Percentiles rank a stretch among this genome's conserved stretches.
Evolutionary conservation across 768 basidiomycete species (phyloP).

Genomic region (Gloeostereum incarnatum): DNA sequence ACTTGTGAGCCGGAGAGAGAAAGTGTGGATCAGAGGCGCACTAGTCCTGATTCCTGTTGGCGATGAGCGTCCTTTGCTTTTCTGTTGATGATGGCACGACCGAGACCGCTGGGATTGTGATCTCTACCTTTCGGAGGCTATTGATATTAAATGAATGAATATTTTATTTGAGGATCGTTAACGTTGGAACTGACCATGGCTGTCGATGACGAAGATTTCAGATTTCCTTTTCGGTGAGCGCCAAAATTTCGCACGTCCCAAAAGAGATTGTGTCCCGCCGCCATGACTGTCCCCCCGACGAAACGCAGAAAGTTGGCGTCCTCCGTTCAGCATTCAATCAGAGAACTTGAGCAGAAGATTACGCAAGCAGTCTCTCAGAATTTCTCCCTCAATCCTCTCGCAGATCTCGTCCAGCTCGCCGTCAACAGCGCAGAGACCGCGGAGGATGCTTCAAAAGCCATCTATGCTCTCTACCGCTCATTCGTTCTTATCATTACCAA

Average conservation of each 20-base stretch:
- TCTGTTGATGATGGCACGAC: slow-evolving; percentile 91
- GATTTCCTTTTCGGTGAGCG: too few species aligned
- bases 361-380: slow-evolving; percentile 41
- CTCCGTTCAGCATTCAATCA: too few species aligned
- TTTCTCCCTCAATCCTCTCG: slow-evolving; percentile 66
- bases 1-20: slow-evolving; percentile 5
- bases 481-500: slow-evolving; percentile 57
- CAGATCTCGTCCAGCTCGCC: slow-evolving; percentile 62
- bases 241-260: too few species aligned
- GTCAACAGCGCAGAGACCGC: slow-evolving; percentile 18
- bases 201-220: too few species aligned
- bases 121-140: slow-evolving; percentile 54
- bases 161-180: too few species aligned
- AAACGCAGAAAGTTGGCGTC: too few species aligned
- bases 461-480: slow-evolving; percentile 77
- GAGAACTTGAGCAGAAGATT: slow-evolving; percentile 50
- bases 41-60: slow-evolving; percentile 56
- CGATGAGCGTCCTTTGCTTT: slow-evolving; percentile 68
- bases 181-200: too few species aligned
- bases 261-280: too few species aligned
- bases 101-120: slow-evolving; percentile 74
- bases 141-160: neutral
- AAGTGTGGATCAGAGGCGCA: slow-evolving; percentile 22
- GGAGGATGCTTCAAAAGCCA: slow-evolving; percentile 56
- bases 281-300: too few species aligned